A percentile compares a stretch with the other conserved stretches of the same genome.
Evolutionary conservation across 2,329 filamentous ascomycete genomes (phyloP).

Genomic region (Botrytis deweyae): DNA sequence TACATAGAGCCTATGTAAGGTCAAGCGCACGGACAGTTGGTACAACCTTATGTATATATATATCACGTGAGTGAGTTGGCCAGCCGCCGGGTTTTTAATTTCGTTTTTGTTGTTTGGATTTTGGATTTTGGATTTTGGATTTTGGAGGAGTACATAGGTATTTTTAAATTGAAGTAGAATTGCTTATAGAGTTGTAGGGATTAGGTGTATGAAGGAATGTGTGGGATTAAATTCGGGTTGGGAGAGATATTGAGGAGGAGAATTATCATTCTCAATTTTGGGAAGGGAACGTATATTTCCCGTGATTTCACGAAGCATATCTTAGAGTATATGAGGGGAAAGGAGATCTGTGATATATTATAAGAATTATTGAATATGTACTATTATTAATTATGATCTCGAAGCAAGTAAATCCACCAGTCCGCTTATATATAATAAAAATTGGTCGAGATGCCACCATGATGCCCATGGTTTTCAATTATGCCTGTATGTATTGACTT

Average conservation of each 20-base stretch:
- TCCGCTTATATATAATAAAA: background rate
- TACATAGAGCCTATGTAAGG: too few relatives aligned
- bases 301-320: background rate
- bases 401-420: background rate
- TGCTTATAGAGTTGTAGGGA: too few relatives aligned
- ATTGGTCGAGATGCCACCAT: background rate
- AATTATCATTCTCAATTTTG: rapidly evolving
- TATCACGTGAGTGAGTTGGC: too few relatives aligned
- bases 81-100: too few relatives aligned
- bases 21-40: too few relatives aligned
- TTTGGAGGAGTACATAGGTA: too few relatives aligned
- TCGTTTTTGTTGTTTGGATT: too few relatives aligned
- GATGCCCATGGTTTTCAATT: rapidly evolving
- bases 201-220: too few relatives aligned
- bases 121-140: too few relatives aligned
- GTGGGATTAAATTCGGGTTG: too few relatives aligned
- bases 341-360: background rate
- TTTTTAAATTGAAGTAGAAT: too few relatives aligned
- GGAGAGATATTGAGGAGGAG: background rate
- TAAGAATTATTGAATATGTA: background rate
- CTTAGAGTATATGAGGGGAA: background rate
- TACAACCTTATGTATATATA: too few relatives aligned
- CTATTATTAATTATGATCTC: background rate
- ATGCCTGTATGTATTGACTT: conserved; percentile 34
- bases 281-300: background rate